Evolutionary conservation across 768 basidiomycete genomes (phyloP), one percentile per base, ranked within the genome.

Genomic region (Brasilioporus rufonigricans): DNA sequence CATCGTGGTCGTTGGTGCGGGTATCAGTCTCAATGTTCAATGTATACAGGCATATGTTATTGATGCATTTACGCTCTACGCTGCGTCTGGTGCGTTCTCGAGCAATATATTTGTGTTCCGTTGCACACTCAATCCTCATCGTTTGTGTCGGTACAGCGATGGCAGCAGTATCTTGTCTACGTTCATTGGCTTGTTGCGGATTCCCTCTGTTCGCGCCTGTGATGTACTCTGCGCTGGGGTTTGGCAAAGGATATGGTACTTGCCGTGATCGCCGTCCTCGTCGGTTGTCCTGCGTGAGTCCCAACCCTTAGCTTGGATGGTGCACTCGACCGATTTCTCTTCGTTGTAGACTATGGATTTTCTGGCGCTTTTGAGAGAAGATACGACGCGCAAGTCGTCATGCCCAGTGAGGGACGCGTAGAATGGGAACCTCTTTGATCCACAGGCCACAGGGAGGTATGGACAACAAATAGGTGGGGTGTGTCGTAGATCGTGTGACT

Each of bases 181-280:
- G 89, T 23, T 82, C 85, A 0, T 51, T 89, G 1, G 80, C 82
- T 1, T 89, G 89, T 1, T 90, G 89, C 49, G 83, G 78, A 1
- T 90, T 92, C 64, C 90, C 89, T 4, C 71, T 91, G n/a, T 91
- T 91, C 59, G 86, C 84, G 4, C 83, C 85, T n/a, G 73, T 78
- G 35, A 86, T 91, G 82, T 90, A 80, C 68, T 66, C 73, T 0
- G 71, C 73, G 14, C 72, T 91, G 0, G 89, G 87, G 4, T 86
- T 85, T 53, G 89, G 88, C 0, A 86, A 83, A 56, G 86, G 71
- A 83, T 57, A 86, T 87, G 0, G 74, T 91, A 3, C 74, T 91
- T 8, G 87, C 87, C 0, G 76, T 64, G 12, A 59, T 79, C 2
- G 74, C 84, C 3, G 80, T 90, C 51, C 76, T 67, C 1, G 67